Evolutionary conservation across 352 stramenopile genomes (phyloP), one percentile per base, ranked within the genome.

Genomic region (Globisporangium irregulare): DNA sequence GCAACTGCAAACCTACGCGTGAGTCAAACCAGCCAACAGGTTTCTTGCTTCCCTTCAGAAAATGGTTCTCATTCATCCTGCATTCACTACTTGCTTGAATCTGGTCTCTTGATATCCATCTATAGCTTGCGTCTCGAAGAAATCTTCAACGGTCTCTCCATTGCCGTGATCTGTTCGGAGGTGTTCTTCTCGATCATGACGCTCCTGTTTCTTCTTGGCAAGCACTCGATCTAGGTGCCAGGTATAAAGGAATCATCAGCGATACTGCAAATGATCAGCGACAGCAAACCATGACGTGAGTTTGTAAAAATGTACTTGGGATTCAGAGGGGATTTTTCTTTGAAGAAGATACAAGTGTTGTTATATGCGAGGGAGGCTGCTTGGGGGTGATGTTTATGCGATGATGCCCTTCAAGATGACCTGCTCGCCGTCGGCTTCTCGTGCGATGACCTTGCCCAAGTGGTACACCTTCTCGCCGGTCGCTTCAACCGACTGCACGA

Each of bases 401-500:
- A 92, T 89, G 27, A 67, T 68, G 57, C 86, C 87, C 41, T 87
- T 81, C 69, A 98, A 80, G 68, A 96, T 68, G 66, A 98, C 91
- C 73, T 97, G 90, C 64, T 96, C 87, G 46, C 84, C 81, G 58
- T 81, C 82, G 22, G 73, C 65, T 22, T 73, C 68, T 55, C 80
- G 75, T 6, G 61, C 50, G 27, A 97, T 79, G 32, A 98, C 84
- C 67, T 76, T 82, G 74, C 95, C 95, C 36, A 98, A 71, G 82
- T 94, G 82, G 71, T 92, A 97, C 46, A 98, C 88, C 64, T 85
- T 84, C 76, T 99, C 95, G 58, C 91, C 91, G 48, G 79, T 87
- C 24, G 84, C 81, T 63, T 90, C 75, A 24, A 99, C 80, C 59
- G 93, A 68, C 48, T 84, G 43, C 43, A 94, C 91, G 5, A 97